These are phyloP conservation scores for Carex littledalei DNA, from an alignment of 176 grass and related monocot species.

Conservation along the genomic window DNA sequence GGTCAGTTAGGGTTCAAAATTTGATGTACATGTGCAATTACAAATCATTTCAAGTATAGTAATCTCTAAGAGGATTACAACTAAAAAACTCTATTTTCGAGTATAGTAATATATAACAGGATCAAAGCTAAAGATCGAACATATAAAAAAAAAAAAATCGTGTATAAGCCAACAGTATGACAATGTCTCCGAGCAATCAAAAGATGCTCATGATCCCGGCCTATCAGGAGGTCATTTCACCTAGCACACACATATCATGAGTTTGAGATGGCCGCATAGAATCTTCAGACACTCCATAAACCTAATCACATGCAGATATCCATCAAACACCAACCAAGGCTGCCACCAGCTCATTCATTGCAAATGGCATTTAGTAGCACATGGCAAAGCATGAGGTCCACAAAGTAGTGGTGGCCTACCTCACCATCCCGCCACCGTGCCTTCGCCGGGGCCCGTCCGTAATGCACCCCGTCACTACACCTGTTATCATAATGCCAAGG, in stretches of 20 bases:
- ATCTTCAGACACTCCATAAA: background rate
- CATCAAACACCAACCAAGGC: background rate
- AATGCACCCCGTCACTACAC: constrained; percentile 91
- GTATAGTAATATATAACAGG: constrained; percentile 7
- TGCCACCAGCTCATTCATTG: constrained; percentile 33
- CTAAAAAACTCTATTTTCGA: background rate
- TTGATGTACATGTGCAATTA: background rate
- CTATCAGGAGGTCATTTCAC: background rate
- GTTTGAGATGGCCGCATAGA: background rate
- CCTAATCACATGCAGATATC: background rate
- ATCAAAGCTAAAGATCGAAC: background rate
- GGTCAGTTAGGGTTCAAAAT: background rate
- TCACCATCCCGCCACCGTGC: constrained; percentile 69
- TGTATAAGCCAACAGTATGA: background rate
- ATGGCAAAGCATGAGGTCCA: constrained; percentile 91
- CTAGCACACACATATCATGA: background rate
- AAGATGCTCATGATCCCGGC: background rate
- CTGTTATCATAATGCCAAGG: constrained; percentile 98
- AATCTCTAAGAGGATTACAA: background rate
- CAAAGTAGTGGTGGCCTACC: constrained; percentile 92
- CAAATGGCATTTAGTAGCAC: constrained; percentile 96
- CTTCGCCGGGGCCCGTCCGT: constrained; percentile 67
- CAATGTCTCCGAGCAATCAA: background rate
- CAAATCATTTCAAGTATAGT: background rate
- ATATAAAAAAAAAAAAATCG: background rate